phyloP scores from a whole-genome alignment of 495 filamentous ascomycete species.

The Cladorrhinum samala region DNA sequence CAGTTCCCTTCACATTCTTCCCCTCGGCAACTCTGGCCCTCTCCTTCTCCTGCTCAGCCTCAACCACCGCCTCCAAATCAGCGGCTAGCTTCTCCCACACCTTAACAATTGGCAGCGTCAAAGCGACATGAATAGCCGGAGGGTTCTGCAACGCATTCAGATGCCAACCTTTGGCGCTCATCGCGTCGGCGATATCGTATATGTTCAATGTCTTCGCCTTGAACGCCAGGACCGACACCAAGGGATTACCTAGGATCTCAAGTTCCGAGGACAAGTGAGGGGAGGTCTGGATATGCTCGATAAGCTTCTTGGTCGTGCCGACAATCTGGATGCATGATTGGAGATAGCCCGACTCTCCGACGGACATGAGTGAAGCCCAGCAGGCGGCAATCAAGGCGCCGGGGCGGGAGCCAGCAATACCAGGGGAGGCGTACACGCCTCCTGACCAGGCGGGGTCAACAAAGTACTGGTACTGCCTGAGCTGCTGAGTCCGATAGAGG shows the following conservation, averaged over 20 bases:
- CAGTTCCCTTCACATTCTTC: conserved; percentile 58
- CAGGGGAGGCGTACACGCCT: conserved; percentile 90
- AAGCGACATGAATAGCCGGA: conserved; percentile 93
- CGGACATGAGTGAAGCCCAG: conserved; percentile 83
- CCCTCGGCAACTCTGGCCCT: conserved; percentile 61
- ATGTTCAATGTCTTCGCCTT: conserved; percentile 61
- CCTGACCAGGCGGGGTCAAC: conserved; percentile 92
- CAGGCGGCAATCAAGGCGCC: conserved; percentile 91
- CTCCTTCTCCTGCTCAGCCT: conserved; percentile 67
- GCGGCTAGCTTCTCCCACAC: conserved; percentile 70
- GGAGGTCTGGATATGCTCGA: conserved; percentile 61
- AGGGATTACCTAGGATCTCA: conserved; percentile 73
- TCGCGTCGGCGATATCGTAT: conserved; percentile 82
- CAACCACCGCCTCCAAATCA: conserved; percentile 73
- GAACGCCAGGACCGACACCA: conserved; percentile 89
- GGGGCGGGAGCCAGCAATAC: conserved; percentile 83
- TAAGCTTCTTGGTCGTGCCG: conserved; percentile 77
- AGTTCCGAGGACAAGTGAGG: conserved; percentile 63
- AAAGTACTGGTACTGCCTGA: conserved; percentile 90
- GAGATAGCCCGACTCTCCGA: conserved; percentile 87
- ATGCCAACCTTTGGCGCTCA: conserved; percentile 85
- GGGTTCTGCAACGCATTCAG: conserved; percentile 90
- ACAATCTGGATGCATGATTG: conserved; percentile 80
- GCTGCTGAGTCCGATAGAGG: conserved; percentile 73
- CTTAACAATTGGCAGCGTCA: conserved; percentile 78